These are phyloP conservation scores for Wickerhamomyces hampshirensis DNA, from an alignment of 805 yeast genomes.

Conservation along the genomic window DNA sequence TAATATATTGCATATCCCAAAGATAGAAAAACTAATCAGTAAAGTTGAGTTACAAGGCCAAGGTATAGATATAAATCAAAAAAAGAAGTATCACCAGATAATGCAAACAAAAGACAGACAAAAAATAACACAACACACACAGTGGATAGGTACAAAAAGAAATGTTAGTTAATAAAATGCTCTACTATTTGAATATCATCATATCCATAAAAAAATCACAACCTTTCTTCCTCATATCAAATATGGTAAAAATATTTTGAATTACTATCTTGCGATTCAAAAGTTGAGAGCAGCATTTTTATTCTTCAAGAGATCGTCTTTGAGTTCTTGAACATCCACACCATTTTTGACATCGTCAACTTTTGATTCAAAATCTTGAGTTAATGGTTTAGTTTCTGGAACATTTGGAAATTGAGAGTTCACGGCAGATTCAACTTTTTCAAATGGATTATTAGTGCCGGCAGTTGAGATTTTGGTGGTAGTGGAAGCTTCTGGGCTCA, in stretches of 20 bases:
- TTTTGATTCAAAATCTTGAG: conserved; percentile 15
- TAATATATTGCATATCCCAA: too few relatives aligned
- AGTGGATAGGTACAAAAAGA: too few relatives aligned
- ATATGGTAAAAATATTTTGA: neutral
- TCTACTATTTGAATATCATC: too few relatives aligned
- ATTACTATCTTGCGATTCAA: conserved; percentile 2
- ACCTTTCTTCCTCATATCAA: neutral
- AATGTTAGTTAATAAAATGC: too few relatives aligned
- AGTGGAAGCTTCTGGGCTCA: conserved; percentile 7
- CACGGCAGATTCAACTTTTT: conserved; percentile 3
- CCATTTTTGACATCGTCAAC: conserved; percentile 9
- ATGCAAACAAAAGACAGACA: too few relatives aligned
- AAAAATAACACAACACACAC: too few relatives aligned
- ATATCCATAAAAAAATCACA: neutral
- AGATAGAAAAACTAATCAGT: too few relatives aligned
- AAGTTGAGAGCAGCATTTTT: conserved; percentile 23
- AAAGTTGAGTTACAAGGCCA: too few relatives aligned
- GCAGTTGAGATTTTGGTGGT: conserved; percentile 3
- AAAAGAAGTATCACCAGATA: too few relatives aligned
- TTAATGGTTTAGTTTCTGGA: conserved; percentile 25
- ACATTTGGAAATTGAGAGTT: conserved; percentile 30
- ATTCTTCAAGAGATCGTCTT: conserved; percentile 27
- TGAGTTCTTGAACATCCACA: conserved; percentile 28
- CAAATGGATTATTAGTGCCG: conserved; percentile 1
- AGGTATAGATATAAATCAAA: too few relatives aligned